Evolutionary conservation across 768 basidiomycete genomes (phyloP).

Genomic region (Russula abietina): DNA sequence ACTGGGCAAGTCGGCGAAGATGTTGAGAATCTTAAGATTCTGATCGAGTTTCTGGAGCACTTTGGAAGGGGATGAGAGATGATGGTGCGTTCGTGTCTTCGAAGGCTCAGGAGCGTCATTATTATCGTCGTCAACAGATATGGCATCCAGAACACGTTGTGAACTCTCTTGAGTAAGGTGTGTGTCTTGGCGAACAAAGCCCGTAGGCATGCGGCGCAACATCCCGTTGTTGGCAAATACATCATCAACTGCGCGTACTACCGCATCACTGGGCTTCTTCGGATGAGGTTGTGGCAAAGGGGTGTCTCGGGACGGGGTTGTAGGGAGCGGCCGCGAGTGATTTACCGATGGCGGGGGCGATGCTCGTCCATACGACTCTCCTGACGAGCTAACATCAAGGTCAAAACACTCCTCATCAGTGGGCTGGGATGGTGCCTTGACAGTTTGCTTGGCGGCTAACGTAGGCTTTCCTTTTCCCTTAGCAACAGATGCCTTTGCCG

Average conservation of each 20-base stretch:
- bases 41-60: slow-evolving; percentile 7
- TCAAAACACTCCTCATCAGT: slow-evolving; percentile 13
- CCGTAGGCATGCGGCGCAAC: too few species aligned
- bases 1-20: neutral
- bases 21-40: neutral
- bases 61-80: slow-evolving; percentile 11
- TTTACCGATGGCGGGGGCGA: neutral
- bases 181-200: neutral
- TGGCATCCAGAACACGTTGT: neutral
- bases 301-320: neutral
- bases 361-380: neutral
- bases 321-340: neutral
- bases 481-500: neutral
- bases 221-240: neutral
- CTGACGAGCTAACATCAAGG: slow-evolving; percentile 13
- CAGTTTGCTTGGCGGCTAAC: neutral
- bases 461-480: slow-evolving; percentile 2
- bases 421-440: neutral
- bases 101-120: neutral
- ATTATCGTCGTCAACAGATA: neutral
- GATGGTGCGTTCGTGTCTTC: neutral
- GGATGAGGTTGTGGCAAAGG: neutral
- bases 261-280: neutral
- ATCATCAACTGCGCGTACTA: neutral
- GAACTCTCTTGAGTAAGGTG: neutral